A percentile compares a stretch with the other conserved stretches of the same genome.
Conservation (phyloP, 2,329 filamentous ascomycete genomes). For the Penicillium psychrosexuale region DNA sequence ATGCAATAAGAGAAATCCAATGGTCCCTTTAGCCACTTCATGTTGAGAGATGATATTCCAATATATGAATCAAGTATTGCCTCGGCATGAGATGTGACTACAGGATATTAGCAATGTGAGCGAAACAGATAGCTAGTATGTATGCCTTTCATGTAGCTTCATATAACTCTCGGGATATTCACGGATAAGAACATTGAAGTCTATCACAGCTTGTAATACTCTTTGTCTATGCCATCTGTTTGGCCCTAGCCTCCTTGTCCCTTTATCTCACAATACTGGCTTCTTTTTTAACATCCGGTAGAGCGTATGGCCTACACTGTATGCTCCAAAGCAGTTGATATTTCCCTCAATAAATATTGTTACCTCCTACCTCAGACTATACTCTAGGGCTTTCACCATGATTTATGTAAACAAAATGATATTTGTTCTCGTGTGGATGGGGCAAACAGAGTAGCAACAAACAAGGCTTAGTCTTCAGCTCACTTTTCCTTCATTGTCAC, state of each 20-base stretch:
- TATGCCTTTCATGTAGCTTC: neutral
- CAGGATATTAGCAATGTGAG: neutral
- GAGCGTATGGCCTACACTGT: neutral
- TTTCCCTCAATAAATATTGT: no score
- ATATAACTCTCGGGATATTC: neutral
- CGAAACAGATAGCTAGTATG: neutral
- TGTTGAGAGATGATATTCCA: no score
- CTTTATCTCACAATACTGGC: neutral
- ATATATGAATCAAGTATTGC: neutral
- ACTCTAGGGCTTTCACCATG: no score
- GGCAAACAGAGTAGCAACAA: neutral
- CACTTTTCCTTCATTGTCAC: neutral
- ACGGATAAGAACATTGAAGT: neutral
- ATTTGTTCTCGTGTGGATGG: no score
- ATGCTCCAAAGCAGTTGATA: no score
- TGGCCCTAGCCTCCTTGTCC: neutral
- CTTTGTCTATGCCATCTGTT: neutral
- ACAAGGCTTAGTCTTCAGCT: neutral
- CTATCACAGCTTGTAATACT: neutral
- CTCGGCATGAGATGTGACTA: neutral
- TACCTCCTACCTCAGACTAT: no score
- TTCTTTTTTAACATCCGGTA: neutral
- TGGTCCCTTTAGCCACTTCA: no score
- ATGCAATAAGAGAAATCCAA: slow-evolving; percentile 12
- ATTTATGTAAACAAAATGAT: no score